Percentiles rank a stretch among this genome's conserved stretches.
These are phyloP conservation scores for Mucor irregularis DNA, from an alignment of 371 early-diverging fungal genomes.

Conservation along the genomic window DNA sequence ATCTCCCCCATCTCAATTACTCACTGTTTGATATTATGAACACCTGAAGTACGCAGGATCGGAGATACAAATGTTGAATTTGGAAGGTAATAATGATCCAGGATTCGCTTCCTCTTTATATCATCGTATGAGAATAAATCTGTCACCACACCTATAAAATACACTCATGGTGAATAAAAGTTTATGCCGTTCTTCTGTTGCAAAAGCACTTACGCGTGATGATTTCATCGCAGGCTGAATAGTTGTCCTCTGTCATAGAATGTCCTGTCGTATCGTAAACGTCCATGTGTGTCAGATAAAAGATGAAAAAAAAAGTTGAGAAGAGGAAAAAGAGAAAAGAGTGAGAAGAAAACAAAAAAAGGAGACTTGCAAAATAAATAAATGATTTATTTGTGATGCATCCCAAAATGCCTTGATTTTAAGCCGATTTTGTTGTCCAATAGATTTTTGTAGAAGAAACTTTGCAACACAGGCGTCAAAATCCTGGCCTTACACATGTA, in stretches of 20 bases:
- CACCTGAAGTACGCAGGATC: constrained; percentile 48
- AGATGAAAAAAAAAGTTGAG: not conserved
- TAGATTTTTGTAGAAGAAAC: no score
- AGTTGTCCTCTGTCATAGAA: constrained; percentile 8
- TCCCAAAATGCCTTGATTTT: constrained; percentile 5
- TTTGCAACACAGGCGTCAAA: no score
- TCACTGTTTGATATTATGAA: constrained; percentile 53
- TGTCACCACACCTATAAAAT: constrained; percentile 29
- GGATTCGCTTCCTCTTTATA: constrained; percentile 29
- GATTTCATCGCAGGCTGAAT: constrained; percentile 6
- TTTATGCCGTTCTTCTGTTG: not conserved
- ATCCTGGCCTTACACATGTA: no score
- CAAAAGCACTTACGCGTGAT: constrained; percentile 17
- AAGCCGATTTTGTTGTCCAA: no score
- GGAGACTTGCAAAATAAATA: not conserved
- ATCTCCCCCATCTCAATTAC: not conserved
- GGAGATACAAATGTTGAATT: constrained; percentile 49
- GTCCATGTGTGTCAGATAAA: constrained; percentile 2
- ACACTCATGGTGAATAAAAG: not conserved
- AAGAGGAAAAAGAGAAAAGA: not conserved
- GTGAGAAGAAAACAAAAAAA: not conserved
- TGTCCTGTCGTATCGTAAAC: constrained; percentile 6
- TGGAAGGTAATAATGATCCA: constrained; percentile 42
- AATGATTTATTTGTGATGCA: not conserved
- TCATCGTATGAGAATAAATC: constrained; percentile 45